Conservation (phyloP, 768 basidiomycete genomes). For the Crepidotus variabilis region DNA sequence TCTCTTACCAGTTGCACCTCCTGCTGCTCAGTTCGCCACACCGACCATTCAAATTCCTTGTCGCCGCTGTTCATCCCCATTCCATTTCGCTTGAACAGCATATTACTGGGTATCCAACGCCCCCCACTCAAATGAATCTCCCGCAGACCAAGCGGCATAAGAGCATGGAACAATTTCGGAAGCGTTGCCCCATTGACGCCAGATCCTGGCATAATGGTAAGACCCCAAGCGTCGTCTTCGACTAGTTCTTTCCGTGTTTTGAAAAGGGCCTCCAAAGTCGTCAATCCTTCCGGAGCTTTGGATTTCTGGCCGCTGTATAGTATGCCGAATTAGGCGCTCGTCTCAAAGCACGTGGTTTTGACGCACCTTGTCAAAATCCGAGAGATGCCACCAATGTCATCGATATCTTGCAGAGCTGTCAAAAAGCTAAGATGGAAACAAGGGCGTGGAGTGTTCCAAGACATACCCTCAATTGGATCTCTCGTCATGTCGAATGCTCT, state of each 20-base stretch:
- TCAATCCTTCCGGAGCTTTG: slow-evolving; percentile 38
- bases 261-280: slow-evolving; percentile 37
- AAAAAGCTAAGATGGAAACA: not conserved
- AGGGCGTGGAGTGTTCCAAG: not conserved
- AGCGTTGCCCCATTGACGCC: slow-evolving; percentile 64
- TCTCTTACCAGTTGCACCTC: slow-evolving; percentile 49
- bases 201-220: slow-evolving; percentile 68
- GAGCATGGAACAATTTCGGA: slow-evolving; percentile 39
- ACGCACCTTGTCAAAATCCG: slow-evolving; percentile 74
- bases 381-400: slow-evolving; percentile 59
- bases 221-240: slow-evolving; percentile 33
- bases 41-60: slow-evolving; percentile 53
- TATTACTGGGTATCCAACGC: slow-evolving; percentile 51
- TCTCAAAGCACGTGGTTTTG: not conserved
- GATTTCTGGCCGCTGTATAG: slow-evolving; percentile 47
- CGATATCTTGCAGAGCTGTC: slow-evolving; percentile 45
- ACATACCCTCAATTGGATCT: slow-evolving; percentile 49
- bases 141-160: slow-evolving; percentile 53
- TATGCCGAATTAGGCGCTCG: not conserved
- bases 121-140: slow-evolving; percentile 81
- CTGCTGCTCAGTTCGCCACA: slow-evolving; percentile 62
- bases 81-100: slow-evolving; percentile 45
- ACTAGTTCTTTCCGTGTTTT: slow-evolving; percentile 29
- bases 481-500: slow-evolving; percentile 74
- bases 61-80: slow-evolving; percentile 66